Evolutionary conservation across 345 rosid species (phyloP).

Genomic region (Geranium brycei): DNA sequence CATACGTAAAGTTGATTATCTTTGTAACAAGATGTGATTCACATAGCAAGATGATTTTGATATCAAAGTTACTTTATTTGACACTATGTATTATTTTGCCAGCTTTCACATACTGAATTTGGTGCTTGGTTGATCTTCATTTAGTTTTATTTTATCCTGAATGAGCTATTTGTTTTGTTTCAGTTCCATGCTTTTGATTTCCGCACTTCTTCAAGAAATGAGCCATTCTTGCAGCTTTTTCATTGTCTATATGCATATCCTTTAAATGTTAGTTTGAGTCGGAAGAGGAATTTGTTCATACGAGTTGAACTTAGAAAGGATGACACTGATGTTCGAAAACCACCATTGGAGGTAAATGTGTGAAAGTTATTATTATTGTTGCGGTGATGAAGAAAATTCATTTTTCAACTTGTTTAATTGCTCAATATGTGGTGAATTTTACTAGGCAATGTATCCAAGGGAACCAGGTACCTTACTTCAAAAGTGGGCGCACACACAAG

Average conservation of each 20-base stretch:
- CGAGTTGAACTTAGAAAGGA: slow-evolving; percentile 89
- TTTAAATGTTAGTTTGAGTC: slow-evolving; percentile 65
- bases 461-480: slow-evolving; percentile 63
- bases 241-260: slow-evolving; percentile 95
- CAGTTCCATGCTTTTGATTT: slow-evolving; percentile 95
- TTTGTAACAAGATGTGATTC: no score
- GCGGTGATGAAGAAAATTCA: neutral
- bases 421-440: slow-evolving; percentile 8
- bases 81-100: no score
- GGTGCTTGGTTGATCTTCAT: no score
- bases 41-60: no score
- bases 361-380: neutral
- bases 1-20: no score
- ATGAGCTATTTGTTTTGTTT: slow-evolving; percentile 3
- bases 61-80: no score
- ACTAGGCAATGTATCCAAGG: slow-evolving; percentile 76
- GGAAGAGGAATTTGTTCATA: slow-evolving; percentile 82
- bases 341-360: slow-evolving; percentile 68
- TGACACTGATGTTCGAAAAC: slow-evolving; percentile 79
- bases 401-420: no score
- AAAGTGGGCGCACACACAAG: slow-evolving; percentile 87
- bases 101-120: no score
- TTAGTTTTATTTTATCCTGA: no score
- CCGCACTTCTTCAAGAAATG: slow-evolving; percentile 80
- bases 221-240: slow-evolving; percentile 94